These are phyloP conservation scores for Colletotrichum sidae DNA, from an alignment of 2,329 filamentous ascomycete genomes.

Conservation along the genomic window DNA sequence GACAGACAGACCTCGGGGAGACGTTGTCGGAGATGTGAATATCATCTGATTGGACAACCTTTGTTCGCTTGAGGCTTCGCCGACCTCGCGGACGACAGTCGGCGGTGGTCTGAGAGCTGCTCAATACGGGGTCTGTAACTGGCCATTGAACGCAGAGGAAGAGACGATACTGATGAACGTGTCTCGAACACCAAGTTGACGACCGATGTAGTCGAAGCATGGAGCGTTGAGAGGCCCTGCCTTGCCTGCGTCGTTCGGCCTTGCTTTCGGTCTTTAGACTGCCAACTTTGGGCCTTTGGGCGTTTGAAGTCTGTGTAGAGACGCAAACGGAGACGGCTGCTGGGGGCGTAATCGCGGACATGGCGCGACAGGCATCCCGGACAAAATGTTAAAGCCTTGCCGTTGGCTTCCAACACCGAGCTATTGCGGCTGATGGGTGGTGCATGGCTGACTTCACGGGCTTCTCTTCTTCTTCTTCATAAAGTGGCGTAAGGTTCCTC, in stretches of 20 bases:
- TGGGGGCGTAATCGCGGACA: neutral
- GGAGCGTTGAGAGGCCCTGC: neutral
- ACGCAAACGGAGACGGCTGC: slow-evolving; percentile 15
- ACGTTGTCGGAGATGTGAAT: slow-evolving; percentile 8
- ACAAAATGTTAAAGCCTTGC: too few species aligned
- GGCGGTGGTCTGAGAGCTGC: slow-evolving; percentile 5
- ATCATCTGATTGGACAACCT: slow-evolving; percentile 16
- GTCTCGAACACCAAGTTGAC: neutral
- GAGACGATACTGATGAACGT: slow-evolving; percentile 1
- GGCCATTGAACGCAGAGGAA: slow-evolving; percentile 5
- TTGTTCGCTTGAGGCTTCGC: slow-evolving; percentile 8
- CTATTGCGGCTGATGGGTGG: too few species aligned
- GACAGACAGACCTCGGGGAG: slow-evolving; percentile 1
- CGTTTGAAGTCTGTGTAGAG: slow-evolving; percentile 6
- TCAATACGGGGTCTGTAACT: slow-evolving; percentile 4
- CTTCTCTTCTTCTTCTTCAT: too few species aligned
- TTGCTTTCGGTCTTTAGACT: slow-evolving; percentile 4
- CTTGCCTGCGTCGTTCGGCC: neutral
- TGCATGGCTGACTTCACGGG: too few species aligned
- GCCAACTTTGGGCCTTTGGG: neutral
- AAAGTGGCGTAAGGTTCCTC: too few species aligned
- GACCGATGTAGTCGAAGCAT: slow-evolving; percentile 6
- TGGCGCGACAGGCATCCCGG: neutral
- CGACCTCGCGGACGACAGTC: slow-evolving; percentile 11
- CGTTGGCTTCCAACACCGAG: neutral